Evolutionary conservation across 805 yeast species (phyloP), one percentile per base, ranked within the genome.

Genomic region (Starmerella bombi): DNA sequence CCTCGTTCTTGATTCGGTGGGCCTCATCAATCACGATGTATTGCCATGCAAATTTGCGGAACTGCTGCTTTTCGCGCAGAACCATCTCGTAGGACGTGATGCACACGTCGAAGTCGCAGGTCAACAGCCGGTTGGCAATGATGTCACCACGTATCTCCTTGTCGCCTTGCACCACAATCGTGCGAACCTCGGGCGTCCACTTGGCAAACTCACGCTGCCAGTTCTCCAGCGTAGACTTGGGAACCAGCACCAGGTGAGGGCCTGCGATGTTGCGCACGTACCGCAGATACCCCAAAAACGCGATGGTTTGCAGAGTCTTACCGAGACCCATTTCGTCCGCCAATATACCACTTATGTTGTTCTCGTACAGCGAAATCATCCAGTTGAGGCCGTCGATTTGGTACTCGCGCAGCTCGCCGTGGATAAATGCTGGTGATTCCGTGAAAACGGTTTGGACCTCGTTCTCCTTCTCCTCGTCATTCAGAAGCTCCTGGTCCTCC

Each of bases 291-390:
- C 96, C 97, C 36, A 88, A 63, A 53, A 88, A 91, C 1, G 97
- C 74, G 35, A 88, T 84, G 0, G 97, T 88, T 61, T 88, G 98
- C 42, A 91, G 65, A 4, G 98, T 88, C 60, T 88, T 88, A 42
- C 98, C 98, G 31, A 88, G 68, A 3, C 98, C 98, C 98, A 91
- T 88, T 59, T 88, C 98, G 62, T 88, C 98, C 10, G 98, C 98
- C 37, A 88, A 64, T 34, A 88, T 91, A 17, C 98, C 98, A 8
- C 93, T 80, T 33, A 88, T 69, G 51, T 80, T 72, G 59, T 88
- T 84, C 50, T 86, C 94, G 58, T 85, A 82, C 27, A 88, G 62
- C 1, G 93, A 75, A 16, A 88, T 78, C 55, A 88, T 68, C 98
- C 98, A 88, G 61, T 91, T 91, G 38, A 88, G 69, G 37, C 98